Conservation (phyloP, 768 basidiomycete species). For the Chalciporus piperatus region DNA sequence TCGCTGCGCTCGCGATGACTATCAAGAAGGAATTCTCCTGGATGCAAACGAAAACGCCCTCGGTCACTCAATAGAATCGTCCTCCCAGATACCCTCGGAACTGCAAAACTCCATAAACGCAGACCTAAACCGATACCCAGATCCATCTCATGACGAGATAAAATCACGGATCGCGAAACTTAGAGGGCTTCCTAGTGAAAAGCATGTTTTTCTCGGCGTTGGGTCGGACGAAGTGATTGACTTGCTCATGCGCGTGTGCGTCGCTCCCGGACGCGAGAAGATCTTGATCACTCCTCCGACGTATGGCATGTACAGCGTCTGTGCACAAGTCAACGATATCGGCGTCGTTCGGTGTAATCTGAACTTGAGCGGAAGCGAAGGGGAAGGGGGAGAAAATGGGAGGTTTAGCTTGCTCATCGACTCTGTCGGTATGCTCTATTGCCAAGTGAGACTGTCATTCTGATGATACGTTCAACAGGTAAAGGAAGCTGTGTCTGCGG, state of each 20-base stretch:
- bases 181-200: constrained; percentile 58
- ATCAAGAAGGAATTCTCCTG: constrained; percentile 83
- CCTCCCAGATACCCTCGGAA: constrained; percentile 31
- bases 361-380: constrained; percentile 51
- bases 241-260: constrained; percentile 86
- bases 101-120: constrained; percentile 41
- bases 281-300: constrained; percentile 92
- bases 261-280: constrained; percentile 74
- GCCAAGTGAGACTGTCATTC: neutral
- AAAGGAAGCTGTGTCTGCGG: constrained; percentile 61
- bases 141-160: constrained; percentile 80
- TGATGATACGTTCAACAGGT: constrained; percentile 47
- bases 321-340: constrained; percentile 93
- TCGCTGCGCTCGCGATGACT: constrained; percentile 95
- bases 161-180: constrained; percentile 73
- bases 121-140: constrained; percentile 88
- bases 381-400: constrained; percentile 72
- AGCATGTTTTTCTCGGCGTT: constrained; percentile 90
- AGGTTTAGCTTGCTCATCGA: constrained; percentile 74
- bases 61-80: constrained; percentile 70
- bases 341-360: constrained; percentile 76
- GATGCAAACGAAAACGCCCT: constrained; percentile 98
- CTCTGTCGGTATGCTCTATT: constrained; percentile 48
- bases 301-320: constrained; percentile 97
- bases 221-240: constrained; percentile 98